These are phyloP conservation scores for Jackrogersella minutella DNA, from an alignment of 495 filamentous ascomycete species.

Conservation along the genomic window DNA sequence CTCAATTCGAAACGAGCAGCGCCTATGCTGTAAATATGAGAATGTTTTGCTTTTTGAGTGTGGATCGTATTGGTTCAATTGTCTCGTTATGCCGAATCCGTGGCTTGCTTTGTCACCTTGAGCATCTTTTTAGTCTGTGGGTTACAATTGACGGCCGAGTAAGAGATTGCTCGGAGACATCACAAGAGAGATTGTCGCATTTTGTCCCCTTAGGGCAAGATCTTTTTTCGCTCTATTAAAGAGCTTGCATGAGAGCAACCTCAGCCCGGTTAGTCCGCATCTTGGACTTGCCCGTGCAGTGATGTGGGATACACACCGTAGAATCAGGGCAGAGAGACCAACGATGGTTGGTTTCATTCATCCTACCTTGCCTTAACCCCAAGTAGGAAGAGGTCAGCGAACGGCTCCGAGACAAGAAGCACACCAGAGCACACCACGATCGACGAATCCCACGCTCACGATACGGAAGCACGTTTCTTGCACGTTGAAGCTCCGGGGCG, in stretches of 20 bases:
- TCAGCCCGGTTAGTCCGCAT: conserved; percentile 25
- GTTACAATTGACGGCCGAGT: conserved; percentile 3
- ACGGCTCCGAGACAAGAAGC: conserved; percentile 38
- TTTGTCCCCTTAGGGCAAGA: conserved; percentile 10
- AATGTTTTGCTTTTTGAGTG: neutral
- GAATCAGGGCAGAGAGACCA: conserved; percentile 25
- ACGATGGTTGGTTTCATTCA: conserved; percentile 27
- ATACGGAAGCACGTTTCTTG: conserved; percentile 43
- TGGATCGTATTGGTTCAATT: conserved; percentile 7
- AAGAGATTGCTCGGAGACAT: conserved; percentile 24
- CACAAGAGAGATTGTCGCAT: conserved; percentile 10
- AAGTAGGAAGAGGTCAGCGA: conserved; percentile 28
- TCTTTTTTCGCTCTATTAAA: conserved; percentile 7
- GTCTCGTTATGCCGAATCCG: conserved; percentile 7
- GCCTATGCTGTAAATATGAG: neutral
- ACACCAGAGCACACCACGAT: conserved; percentile 22
- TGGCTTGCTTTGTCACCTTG: conserved; percentile 18
- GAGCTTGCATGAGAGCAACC: conserved; percentile 26
- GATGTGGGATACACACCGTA: conserved; percentile 11
- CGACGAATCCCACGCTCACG: conserved; percentile 39
- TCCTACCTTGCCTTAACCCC: conserved; percentile 20
- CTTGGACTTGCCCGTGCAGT: conserved; percentile 9
- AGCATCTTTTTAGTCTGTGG: no score
- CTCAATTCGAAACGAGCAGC: conserved; percentile 10
- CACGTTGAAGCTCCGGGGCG: conserved; percentile 32